Evolutionary conservation across 2,329 filamentous ascomycete genomes (phyloP), one percentile per base, ranked within the genome.

Genomic region (Diaporthe citriasiana): DNA sequence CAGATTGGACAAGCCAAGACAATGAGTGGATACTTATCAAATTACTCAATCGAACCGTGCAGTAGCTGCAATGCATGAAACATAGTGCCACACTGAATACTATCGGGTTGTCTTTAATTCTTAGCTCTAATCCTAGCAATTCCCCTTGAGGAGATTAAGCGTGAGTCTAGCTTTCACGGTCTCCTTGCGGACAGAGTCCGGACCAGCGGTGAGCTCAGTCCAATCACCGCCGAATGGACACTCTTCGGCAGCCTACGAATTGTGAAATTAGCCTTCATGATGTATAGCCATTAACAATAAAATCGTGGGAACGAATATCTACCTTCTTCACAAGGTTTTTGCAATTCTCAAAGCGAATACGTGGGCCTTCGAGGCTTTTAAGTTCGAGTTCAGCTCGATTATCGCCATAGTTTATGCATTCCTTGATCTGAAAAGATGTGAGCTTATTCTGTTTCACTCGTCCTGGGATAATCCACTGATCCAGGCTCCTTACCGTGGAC

Each of bases 291-390:
- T 9, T 10, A 35, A 9, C 33, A 9, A 35, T 9, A 35, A 35
- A 35, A 35, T 35, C 5, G 33, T 9, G 33, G 19, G 47, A 10
- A 25, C 13, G 10, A 27, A 0, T 10, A 25, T 4, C 4, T 13
- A 12, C 10, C 0, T 13, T 6, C 8, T 12, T 3, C 10, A 51
- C 3, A 6, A 27, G n/a, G 10, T 10, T 15, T 13, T 4, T 15
- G 47, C 47, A 51, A 25, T 50, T 50, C 1, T 50, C 45, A 50
- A 9, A 10, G 1, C 22, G 10, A 5, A 27, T 27, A 51, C n/a
- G 4, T 25, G 9, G 47, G 4, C 10, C n/a, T 25, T 6, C n/a
- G 12, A 51, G 5, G 3, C 2, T 51, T 1, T 1, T 5, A 1
- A 15, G n/a, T 27, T 15, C 47, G 13, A 27, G n/a, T 3, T 25